Evolutionary conservation across 2,329 filamentous ascomycete species (phyloP).

Genomic region (Apiospora koreana): DNA sequence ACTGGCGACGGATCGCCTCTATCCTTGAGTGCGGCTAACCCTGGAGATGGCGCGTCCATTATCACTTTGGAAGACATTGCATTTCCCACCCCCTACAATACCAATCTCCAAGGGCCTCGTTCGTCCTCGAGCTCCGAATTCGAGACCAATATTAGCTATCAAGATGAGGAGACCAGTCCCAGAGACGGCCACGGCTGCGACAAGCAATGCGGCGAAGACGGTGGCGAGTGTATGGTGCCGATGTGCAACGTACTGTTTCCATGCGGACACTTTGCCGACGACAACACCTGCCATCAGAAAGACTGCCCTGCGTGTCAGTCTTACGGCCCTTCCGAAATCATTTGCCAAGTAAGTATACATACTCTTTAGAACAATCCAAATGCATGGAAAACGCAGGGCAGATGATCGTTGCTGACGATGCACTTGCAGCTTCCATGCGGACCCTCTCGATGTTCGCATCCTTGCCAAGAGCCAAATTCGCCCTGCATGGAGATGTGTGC

Average conservation of each 20-base stretch:
- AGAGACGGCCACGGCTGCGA: constrained; percentile 42
- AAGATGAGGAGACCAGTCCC: constrained; percentile 57
- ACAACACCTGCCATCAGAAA: constrained; percentile 39
- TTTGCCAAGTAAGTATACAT: too few species aligned
- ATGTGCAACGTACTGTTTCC: constrained; percentile 32
- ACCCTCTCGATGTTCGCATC: constrained; percentile 55
- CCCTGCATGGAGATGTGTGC: constrained; percentile 61
- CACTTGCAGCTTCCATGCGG: constrained; percentile 48
- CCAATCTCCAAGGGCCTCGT: constrained; percentile 56
- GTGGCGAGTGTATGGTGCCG: constrained; percentile 32
- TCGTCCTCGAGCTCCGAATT: constrained; percentile 46
- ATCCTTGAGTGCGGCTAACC: constrained; percentile 43
- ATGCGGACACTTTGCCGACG: constrained; percentile 43
- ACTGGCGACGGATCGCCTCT: constrained; percentile 46
- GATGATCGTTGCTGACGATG: constrained; percentile 29
- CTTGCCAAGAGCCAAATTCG: constrained; percentile 60
- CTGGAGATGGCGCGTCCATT: constrained; percentile 24
- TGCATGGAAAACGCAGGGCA: too few species aligned
- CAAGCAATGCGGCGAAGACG: constrained; percentile 41
- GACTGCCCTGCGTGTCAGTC: too few species aligned
- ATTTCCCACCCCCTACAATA: constrained; percentile 67
- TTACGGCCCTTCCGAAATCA: constrained; percentile 46
- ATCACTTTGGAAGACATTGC: constrained; percentile 59
- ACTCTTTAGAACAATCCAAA: too few species aligned
- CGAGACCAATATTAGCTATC: constrained; percentile 63